Conservation (phyloP, 495 filamentous ascomycete genomes). For the Penicillium maclennaniae region DNA sequence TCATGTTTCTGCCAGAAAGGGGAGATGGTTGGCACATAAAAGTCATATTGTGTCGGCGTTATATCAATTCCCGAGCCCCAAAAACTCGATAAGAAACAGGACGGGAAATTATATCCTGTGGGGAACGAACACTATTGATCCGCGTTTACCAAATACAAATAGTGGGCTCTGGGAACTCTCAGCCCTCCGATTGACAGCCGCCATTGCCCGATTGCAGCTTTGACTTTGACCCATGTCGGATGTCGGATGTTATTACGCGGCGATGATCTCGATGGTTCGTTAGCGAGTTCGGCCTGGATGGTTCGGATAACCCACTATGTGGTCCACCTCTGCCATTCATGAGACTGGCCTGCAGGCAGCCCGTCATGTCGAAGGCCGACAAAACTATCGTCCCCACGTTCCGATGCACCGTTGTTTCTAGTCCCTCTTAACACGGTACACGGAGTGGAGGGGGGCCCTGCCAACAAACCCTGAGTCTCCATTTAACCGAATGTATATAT, state of each 20-base stretch:
- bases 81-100: not conserved
- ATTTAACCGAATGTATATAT: constrained; percentile 15
- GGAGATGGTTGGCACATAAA: not conserved
- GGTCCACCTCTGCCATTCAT: not conserved
- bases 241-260: constrained; percentile 8
- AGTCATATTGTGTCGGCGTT: not conserved
- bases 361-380: not conserved
- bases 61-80: not conserved
- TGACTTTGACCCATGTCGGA: constrained; percentile 3
- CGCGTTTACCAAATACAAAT: constrained; percentile 1
- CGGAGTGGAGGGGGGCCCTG: constrained; percentile 2
- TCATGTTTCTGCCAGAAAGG: not conserved
- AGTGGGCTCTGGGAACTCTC: not conserved
- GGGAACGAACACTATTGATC: constrained; percentile 4
- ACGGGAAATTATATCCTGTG: not conserved
- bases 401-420: constrained; percentile 14
- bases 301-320: not conserved
- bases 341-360: constrained; percentile 1
- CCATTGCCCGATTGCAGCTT: not conserved
- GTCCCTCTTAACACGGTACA: not conserved
- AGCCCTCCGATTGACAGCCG: not conserved
- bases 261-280: constrained; percentile 4
- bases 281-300: not conserved
- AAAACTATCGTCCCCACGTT: constrained; percentile 5
- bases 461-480: constrained; percentile 13